Percentiles rank a stretch among this genome's conserved stretches.
phyloP scores from a whole-genome alignment of 345 rosid species.

The rapeseed (Brassica napus) region Da-Ae NC_063446.1:4370001-4370500 shows the following conservation, averaged over 20 bases:
- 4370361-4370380: neutral
- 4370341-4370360: neutral
- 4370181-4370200: neutral
- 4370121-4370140: constrained; percentile 92
- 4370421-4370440: neutral
- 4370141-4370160: constrained; percentile 90
- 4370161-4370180: constrained; percentile 75
- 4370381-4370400: neutral
- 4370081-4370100: constrained; percentile 71
- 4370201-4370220: neutral
- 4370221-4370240: neutral
- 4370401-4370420: neutral
- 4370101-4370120: constrained; percentile 75
- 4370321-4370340: constrained; percentile 86
- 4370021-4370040: neutral
- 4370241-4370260: neutral
- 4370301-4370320: constrained; percentile 62
- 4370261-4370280: constrained; percentile 74
- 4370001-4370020: neutral
- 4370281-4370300: constrained; percentile 78
- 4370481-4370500: constrained; percentile 88
- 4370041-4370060: constrained; percentile 3
- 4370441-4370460: constrained; percentile 45
- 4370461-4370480: constrained; percentile 87
- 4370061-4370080: neutral